Base-by-base conservation (phyloP, 371 early-diverging fungal genomes). In the Mucor piriformis region DNA sequence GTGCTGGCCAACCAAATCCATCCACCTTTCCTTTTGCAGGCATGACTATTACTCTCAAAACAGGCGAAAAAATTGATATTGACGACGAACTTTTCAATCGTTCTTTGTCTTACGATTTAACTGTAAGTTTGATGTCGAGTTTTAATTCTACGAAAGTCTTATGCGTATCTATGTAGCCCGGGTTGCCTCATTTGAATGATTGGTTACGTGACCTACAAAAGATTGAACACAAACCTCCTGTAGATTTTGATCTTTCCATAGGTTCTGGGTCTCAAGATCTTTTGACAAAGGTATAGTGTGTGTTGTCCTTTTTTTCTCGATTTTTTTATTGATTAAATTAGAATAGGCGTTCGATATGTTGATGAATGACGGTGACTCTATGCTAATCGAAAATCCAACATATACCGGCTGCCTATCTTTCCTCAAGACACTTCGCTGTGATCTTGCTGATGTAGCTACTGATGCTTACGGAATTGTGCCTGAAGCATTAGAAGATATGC, bases 211-310 rank as follows among this genome's bases (percentile, higher is more conserved):
- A 83, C 15, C 76, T 91, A 33, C 92, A 90, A 60, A 58, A 50
- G 4, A 40, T 69, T 3, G 88, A 84, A 53, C 91, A 91, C 67
- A 64, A 70, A 2, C 88, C 89, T 15, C 81, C 84, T 10, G 58
- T 65, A 2, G 76, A 75, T 3, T 88, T 83, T 59, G 85, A 81
- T 25, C 67, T 93, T n/a, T 73, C 88, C 15, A 73, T 93, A 11
- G 91, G 91, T 15, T 81, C 82, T 59, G 93, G 93, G 15, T 83
- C 83, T 12, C 93, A 92, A 67, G 92, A 92, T 70, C 61, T 91
- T 38, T 61, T 93, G 44, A 83, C 91, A 12, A 90, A 90, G 63
- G 77, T 42, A 20, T 12, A 18, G 4, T 20, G 18, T 42, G 18
- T n/a, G 5, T 40, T 40, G 8, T 20, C 18, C n/a, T 8, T 42